Conservation (phyloP, 2,329 filamentous ascomycete species). For the Colletotrichum lini region DNA sequence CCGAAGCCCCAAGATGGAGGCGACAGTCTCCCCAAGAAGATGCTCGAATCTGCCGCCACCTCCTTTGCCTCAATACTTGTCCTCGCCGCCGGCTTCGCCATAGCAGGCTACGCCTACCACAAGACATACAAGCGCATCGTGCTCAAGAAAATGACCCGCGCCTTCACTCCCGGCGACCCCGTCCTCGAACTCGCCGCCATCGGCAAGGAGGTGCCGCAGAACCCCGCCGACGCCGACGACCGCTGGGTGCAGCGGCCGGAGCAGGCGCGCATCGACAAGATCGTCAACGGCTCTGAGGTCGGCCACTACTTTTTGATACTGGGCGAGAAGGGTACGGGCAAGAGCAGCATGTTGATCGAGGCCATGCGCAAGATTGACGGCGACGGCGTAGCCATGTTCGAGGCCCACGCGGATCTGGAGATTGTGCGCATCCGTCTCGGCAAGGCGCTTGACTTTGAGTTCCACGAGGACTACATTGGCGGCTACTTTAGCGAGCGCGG, state of each 20-base stretch:
- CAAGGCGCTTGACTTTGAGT: constrained; percentile 96
- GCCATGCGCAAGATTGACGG: constrained; percentile 95
- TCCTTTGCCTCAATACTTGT: constrained; percentile 83
- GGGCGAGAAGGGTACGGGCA: constrained; percentile 96
- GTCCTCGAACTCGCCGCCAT: constrained; percentile 84
- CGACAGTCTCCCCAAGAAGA: constrained; percentile 67
- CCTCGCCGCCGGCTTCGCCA: constrained; percentile 74
- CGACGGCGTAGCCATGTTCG: constrained; percentile 93
- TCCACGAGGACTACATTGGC: constrained; percentile 97
- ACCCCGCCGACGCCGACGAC: constrained; percentile 61
- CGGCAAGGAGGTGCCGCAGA: constrained; percentile 68
- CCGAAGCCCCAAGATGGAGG: constrained; percentile 45
- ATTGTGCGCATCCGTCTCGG: constrained; percentile 95
- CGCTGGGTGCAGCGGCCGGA: constrained; percentile 90
- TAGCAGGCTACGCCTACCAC: constrained; percentile 84
- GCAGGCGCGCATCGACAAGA: constrained; percentile 85
- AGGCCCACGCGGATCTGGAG: constrained; percentile 94
- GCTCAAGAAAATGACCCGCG: constrained; percentile 91
- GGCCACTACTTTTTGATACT: constrained; percentile 94
- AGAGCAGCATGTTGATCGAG: constrained; percentile 95
- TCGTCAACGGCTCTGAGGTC: constrained; percentile 78
- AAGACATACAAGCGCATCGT: constrained; percentile 91
- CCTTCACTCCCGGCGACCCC: constrained; percentile 92
- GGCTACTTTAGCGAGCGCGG: constrained; percentile 95
- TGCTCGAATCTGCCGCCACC: constrained; percentile 81